Evolutionary conservation across 495 filamentous ascomycete genomes (phyloP).

Genomic region (Hypoxylon crocopeplum): DNA sequence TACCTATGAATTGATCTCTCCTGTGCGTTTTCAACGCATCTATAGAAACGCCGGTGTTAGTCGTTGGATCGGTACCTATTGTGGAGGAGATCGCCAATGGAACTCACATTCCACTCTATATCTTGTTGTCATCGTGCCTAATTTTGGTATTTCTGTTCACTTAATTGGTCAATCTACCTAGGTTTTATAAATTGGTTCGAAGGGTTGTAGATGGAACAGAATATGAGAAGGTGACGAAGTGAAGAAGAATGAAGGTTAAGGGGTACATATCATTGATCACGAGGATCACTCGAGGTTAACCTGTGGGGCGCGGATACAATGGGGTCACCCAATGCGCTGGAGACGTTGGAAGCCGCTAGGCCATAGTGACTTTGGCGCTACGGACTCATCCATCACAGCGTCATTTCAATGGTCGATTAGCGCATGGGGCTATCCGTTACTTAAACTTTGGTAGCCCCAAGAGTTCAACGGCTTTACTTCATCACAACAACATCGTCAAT

Average conservation of each 20-base stretch:
- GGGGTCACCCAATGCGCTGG: slow-evolving; percentile 21
- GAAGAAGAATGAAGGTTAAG: slow-evolving; percentile 25
- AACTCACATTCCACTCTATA: slow-evolving; percentile 87
- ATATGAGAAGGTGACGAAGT: slow-evolving; percentile 14
- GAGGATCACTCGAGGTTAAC: slow-evolving; percentile 15
- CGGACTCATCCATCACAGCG: slow-evolving; percentile 21
- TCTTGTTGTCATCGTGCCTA: slow-evolving; percentile 75
- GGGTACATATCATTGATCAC: slow-evolving; percentile 30
- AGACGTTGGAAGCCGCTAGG: slow-evolving; percentile 9
- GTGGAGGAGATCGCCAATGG: slow-evolving; percentile 14
- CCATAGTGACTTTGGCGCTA: slow-evolving; percentile 22
- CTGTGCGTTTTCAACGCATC: slow-evolving; percentile 91
- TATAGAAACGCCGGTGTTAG: slow-evolving; percentile 44
- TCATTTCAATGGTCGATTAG: slow-evolving; percentile 22
- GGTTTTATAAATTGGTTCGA: slow-evolving; percentile 1
- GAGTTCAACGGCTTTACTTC: too few species aligned
- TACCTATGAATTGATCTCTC: slow-evolving; percentile 83
- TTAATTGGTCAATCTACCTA: neutral
- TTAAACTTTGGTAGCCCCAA: too few species aligned
- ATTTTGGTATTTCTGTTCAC: slow-evolving; percentile 5
- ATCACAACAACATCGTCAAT: too few species aligned
- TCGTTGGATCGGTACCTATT: slow-evolving; percentile 3
- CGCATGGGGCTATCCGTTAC: slow-evolving; percentile 6
- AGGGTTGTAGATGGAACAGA: neutral
- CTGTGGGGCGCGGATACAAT: slow-evolving; percentile 17